Base-by-base conservation (phyloP, 306 rosid species). In the Senna tora region DNA sequence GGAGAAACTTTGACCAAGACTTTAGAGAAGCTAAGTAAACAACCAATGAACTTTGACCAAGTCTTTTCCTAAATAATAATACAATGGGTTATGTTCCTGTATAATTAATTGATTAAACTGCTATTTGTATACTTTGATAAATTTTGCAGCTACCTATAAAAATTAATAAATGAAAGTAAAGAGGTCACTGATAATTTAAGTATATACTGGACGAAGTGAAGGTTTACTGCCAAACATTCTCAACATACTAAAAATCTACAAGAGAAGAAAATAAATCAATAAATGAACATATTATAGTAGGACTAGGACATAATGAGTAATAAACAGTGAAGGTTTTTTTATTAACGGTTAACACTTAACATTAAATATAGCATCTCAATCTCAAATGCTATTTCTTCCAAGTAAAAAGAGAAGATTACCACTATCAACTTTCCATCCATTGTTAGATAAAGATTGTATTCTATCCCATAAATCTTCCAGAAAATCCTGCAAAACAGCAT, bases 391-490 rank as follows among this genome's bases (percentile, higher is more conserved):
- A 39, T 65, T 45, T 65, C 38, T 58, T 7, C 68, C 76, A 70
- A 46, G 16, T 30, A 56, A 69, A 41, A 16, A 46, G 39, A 72
- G 73, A 81, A 65, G 68, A 60, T 75, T 89, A 94, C 99, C 99
- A 71, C 99, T 94, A 19, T 91, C 99, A 81, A 94, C 96, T 86
- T 91, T 91, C 97, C 96, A 94, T 45, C 93, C 99, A 64, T 82
- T 83, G 75, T 71, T 80, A 64, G 97, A 82, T 67, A 94, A 81
- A 62, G 28, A 80, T 73, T 88, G 92, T 59, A 94, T 70, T 58
- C 89, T 96, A 53, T 81, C 89, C 97, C 97, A 94, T 30, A 94
- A 82, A 83, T 94, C 99, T 81, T 94, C 99, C 86, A 94, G 79
- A 69, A 94, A 94, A 80, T 94, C 97, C 99, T 94, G 81, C 78